Base-by-base conservation (phyloP, 768 basidiomycete species). In the Agrocybe praecox region DNA sequence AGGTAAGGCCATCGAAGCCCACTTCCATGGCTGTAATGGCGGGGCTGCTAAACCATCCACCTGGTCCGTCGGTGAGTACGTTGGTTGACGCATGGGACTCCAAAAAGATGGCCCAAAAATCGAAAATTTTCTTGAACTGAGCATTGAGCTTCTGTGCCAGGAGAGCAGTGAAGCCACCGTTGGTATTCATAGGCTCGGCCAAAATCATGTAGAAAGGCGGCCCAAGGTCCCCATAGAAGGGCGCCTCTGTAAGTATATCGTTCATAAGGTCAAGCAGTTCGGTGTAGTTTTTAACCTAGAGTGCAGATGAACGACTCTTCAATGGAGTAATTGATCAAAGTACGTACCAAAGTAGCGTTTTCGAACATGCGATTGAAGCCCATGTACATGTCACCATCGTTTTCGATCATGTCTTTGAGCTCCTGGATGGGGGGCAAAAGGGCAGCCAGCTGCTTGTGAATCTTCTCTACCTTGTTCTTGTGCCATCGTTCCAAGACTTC, bases 41-140 rank as follows among this genome's bases (percentile, higher is more conserved):
- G 9, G 36, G 47, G 7, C 44, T 40, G 55, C 49, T 56, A 10
- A 56, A 56, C 55, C 55, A 56, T 12, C 55, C 55, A 22, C 24
- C 40, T 17, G 49, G 21, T 18, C 26, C 55, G 1, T 40, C 47
- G 19, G 33, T 40, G 40, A 56, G 55, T 1, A 50, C 49, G 26
- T 50, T 26, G n/a, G 34, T 18, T 3, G 55, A 56, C 4, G 22
- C 49, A 26, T 24, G 22, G 12, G 55, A 56, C 2, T 42, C 49
- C 2, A 56, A 48, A 26, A 50, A 56, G 12, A 32, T 6, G 8
- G 23, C 55, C 55, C 55, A 56, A 14, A 26, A 44, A 24, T 49
- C 55, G 48, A 56, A 56, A 9, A 56, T 23, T 19, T 49, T 49
- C 45, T 56, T 56, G 55, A 56, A 56, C 29, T 49, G 49, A 26